Base-by-base conservation (phyloP, 208 protist genomes). In the Angomonas ambiguus region DNA sequence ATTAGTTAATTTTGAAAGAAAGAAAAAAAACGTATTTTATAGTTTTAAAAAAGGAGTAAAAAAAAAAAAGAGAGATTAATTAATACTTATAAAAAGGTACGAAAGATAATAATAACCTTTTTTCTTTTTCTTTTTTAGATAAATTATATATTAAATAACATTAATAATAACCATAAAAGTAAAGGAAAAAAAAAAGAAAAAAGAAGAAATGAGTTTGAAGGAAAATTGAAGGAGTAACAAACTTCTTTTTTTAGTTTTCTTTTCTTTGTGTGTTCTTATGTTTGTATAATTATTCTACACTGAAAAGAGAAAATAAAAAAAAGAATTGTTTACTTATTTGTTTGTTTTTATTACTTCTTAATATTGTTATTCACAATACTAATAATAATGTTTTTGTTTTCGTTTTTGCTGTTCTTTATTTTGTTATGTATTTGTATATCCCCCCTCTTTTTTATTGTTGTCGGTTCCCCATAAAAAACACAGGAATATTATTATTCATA, bases 221-320 rank as follows among this genome's bases (percentile, higher is more conserved):
- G n/a, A n/a, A n/a, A n/a, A n/a, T n/a, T n/a, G n/a, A n/a, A n/a
- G 2, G 28, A 4, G 62, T 56, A 22, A 18, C 18, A 6, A 30
- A 30, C 3, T 49, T 25, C 31, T 4, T 3, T 34, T 11, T 62
- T 31, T 72, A 48, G 25, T 71, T 30, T 32, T 55, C 25, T 67
- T 51, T 60, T 65, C 48, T 30, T 42, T 67, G 63, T 67, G 41
- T 68, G 16, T 55, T 38, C 49, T 34, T 66, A 16, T 71, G 10
- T 34, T 51, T 20, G 22, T 31, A 58, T n/a, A 45, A 8, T 45
- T 8, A 45, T n/a, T 55, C 33, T 30, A 70, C 28, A 16, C 10
- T 24, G 31, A 70, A 30, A 67, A 68, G 33, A 49, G 68, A 16
- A 51, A 41, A 65, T 51, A 45, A 72, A 59, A 71, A 72, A 72